Evolutionary conservation across 495 filamentous ascomycete genomes (phyloP), one percentile per base, ranked within the genome.

Genomic region (Echria macrotheca): DNA sequence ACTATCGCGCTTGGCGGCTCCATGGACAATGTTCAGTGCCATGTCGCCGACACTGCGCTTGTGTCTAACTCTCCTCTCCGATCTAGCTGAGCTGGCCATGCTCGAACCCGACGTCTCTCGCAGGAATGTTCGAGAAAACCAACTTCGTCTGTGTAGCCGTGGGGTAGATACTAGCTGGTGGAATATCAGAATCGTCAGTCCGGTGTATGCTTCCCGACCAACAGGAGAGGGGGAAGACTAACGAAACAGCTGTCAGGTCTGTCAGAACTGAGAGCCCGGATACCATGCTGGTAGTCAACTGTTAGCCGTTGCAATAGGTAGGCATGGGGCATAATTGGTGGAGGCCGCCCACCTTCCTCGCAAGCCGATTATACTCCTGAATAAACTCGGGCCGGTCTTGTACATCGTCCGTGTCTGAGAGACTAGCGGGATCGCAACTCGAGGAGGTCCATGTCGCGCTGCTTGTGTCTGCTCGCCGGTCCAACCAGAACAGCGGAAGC

Each of bases 301-400:
- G 7, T 29, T 12, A 18, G 1, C 31, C 4, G 2, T 23, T 23
- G 47, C 22, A 3, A 12, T 26, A 10, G 2, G 42, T 38, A 47
- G 21, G 17, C 15, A 15, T 32, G 5, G 8, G 38, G 23, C 7
- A 22, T 14, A 25, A 31, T 0, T 19, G 9, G 17, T 8, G 6
- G n/a, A 29, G 4, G 17, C 7, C 6, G 43, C 19, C 12, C 33
- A 77, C 75, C 66, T 72, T 75, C 32, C 61, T 65, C 3, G 78
- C 79, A 7, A 83, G 64, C 15, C 67, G 60, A 53, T 82, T 83
- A 49, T 80, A 83, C 55, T 79, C 70, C 5, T 65, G 36, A 5
- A 76, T 53, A 49, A 76, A 79, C 18, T 61, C 55, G 8, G 55
- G 48, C 29, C 69, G 68, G 26, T 69, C 59, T 17, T 73, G 65